These are phyloP conservation scores for Cicer judaicum DNA, from an alignment of 306 rosid species.

Conservation along the genomic window DNA sequence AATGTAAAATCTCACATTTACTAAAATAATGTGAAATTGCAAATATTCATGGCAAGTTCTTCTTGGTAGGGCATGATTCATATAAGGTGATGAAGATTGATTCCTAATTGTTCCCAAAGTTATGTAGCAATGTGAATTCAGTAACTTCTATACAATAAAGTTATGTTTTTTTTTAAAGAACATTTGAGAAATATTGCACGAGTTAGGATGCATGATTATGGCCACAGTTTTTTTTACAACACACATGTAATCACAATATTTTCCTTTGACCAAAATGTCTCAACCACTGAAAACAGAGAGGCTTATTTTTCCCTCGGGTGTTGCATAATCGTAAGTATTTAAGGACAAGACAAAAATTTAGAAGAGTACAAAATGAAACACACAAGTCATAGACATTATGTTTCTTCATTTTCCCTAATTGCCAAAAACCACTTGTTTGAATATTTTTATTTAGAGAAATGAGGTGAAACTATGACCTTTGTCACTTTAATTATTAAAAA, in stretches of 20 bases:
- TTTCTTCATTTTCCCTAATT: no score
- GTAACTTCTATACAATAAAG: conserved; percentile 24
- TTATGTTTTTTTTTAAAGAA: conserved; percentile 25
- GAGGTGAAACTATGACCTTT: no score
- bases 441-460: no score
- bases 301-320: not conserved
- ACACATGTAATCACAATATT: not conserved
- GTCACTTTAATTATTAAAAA: no score
- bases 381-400: no score
- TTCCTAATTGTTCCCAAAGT: not conserved
- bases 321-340: not conserved
- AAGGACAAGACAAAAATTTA: not conserved
- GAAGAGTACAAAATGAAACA: no score
- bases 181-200: conserved; percentile 14
- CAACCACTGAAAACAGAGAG: not conserved
- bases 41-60: not conserved
- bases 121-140: not conserved
- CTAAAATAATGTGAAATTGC: not conserved
- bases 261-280: conserved; percentile 19
- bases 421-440: no score
- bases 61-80: not conserved
- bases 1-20: not conserved
- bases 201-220: conserved; percentile 19
- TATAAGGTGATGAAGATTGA: not conserved
- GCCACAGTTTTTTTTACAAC: conserved; percentile 2